Percentiles rank a stretch among this genome's conserved stretches.
These are phyloP conservation scores for Podaxis carcinomalis DNA, from an alignment of 768 basidiomycete genomes.

Conservation along the genomic window DNA sequence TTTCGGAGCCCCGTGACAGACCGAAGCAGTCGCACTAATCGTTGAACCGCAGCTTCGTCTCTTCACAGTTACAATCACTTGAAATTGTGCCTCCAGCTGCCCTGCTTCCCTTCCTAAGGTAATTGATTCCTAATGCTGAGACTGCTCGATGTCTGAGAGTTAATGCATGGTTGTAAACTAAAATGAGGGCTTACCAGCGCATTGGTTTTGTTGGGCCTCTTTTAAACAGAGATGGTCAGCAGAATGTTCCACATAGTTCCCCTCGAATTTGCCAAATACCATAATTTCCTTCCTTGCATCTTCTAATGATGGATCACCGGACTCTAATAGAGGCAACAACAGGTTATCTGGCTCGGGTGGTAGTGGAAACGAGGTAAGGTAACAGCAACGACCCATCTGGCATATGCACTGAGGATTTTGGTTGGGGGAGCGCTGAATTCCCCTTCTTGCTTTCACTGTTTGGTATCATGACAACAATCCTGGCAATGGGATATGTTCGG, in stretches of 20 bases:
- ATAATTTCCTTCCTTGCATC: not conserved
- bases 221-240: too few species aligned
- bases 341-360: not conserved
- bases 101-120: too few species aligned
- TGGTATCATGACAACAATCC: too few species aligned
- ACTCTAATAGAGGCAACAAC: not conserved
- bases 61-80: too few species aligned
- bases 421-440: not conserved
- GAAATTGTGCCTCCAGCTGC: too few species aligned
- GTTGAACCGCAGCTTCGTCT: too few species aligned
- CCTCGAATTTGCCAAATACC: too few species aligned
- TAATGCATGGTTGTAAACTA: not conserved
- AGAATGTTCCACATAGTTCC: too few species aligned
- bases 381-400: not conserved
- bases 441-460: not conserved
- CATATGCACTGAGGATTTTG: not conserved
- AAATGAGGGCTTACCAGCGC: not conserved
- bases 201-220: not conserved
- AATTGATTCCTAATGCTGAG: too few species aligned
- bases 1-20: too few species aligned
- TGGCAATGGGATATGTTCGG: not conserved
- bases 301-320: not conserved
- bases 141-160: too few species aligned
- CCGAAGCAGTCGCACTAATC: too few species aligned
- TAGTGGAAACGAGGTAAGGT: not conserved